Evolutionary conservation across 495 filamentous ascomycete species (phyloP), one percentile per base, ranked within the genome.

Genomic region (Penicillium herquei): DNA sequence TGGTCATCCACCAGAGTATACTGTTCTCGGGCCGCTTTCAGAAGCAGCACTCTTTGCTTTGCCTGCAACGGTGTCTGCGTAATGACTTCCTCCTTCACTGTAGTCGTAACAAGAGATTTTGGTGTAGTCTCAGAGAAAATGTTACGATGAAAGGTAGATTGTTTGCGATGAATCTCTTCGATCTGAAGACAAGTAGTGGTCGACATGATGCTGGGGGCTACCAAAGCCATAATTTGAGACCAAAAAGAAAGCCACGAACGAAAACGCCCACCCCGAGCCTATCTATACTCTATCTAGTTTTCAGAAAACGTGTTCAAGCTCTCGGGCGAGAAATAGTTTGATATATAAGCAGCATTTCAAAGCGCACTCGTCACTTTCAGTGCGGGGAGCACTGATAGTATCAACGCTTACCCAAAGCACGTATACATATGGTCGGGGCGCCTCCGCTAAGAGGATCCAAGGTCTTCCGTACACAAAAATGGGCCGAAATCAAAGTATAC

Each of bases 1-100:
- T 85, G 79, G 52, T 80, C 67, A 18, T 64, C 55, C 16, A 76
- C 74, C 43, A 77, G 52, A 26, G 72, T 66, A 49, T 77, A 77
- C 53, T 69, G 70, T 55, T 77, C 67, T 6, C 64, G 67, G 34
- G 64, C 59, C 18, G 60, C 70, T 34, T 73, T 67, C 1, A 77
- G 55, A 14, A 77, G 55, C 12, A 77, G 54, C 0, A 68, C 74
- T 9, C 58, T 62, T 40, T 77, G 74, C 7, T 53, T 69, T 41
- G 59, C 39, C 6, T 51, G 46, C 16, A 34, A 52, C 10, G 7
- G 13, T 3, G 35, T 31, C 30, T 34, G 21, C 10, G 13, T 26
- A 11, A 50, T 39, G 11, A 41, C 49, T 30, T 59, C 56, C 6
- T 54, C 30, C 31, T 39, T 61, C 13, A 47, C 18, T 17, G 31